Conservation (phyloP, 495 filamentous ascomycete genomes). For the Trichoderma parareesei region DNA sequence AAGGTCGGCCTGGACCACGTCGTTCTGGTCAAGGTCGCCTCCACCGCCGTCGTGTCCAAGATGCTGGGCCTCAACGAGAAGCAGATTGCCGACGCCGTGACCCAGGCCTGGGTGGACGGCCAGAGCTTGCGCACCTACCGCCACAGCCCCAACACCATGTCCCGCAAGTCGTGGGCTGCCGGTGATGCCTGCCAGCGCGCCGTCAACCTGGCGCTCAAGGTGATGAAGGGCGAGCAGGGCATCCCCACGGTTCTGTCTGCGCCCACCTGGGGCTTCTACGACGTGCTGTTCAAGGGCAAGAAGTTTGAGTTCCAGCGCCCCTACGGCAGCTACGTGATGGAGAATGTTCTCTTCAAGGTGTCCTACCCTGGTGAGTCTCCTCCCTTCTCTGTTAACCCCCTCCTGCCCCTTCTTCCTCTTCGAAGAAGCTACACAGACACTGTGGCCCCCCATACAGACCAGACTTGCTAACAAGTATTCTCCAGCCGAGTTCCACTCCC, state of each 20-base stretch:
- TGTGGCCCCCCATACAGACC: no score
- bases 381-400: no score
- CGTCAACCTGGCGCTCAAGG: slow-evolving; percentile 90
- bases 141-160: slow-evolving; percentile 98
- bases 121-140: slow-evolving; percentile 94
- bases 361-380: slow-evolving; percentile 74
- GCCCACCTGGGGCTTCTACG: slow-evolving; percentile 96
- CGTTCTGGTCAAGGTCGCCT: slow-evolving; percentile 94
- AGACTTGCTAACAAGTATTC: not conserved
- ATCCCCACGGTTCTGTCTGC: slow-evolving; percentile 88
- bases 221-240: slow-evolving; percentile 83
- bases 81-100: slow-evolving; percentile 91
- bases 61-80: slow-evolving; percentile 83
- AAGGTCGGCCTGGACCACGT: slow-evolving; percentile 97
- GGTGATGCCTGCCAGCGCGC: slow-evolving; percentile 96
- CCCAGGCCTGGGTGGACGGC: slow-evolving; percentile 95
- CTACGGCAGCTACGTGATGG: slow-evolving; percentile 98
- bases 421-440: not conserved
- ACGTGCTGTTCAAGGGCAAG: slow-evolving; percentile 91
- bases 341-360: slow-evolving; percentile 99
- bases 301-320: slow-evolving; percentile 92
- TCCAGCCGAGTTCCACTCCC: slow-evolving; percentile 93
- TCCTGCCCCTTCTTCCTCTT: not conserved
- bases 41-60: slow-evolving; percentile 85
- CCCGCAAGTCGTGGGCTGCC: slow-evolving; percentile 96